Base-by-base conservation (phyloP, 164 flowering plant species). In the Hamamelis virginiana region DNA sequence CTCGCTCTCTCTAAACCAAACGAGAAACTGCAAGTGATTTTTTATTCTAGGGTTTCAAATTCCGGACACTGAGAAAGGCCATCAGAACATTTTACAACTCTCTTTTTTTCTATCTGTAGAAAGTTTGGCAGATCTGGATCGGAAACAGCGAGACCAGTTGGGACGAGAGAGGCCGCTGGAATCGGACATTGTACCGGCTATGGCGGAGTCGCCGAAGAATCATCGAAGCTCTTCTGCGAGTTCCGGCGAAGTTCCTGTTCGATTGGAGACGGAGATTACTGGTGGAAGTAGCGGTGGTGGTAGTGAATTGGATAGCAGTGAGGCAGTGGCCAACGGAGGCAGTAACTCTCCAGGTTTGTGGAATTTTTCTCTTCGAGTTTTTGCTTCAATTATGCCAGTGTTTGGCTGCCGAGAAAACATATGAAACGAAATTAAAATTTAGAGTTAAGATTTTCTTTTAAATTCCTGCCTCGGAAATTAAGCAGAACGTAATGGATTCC, bases 271-370 rank as follows among this genome's bases (percentile, higher is more conserved):
- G 57, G 80, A 72, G 58, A 65, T 45, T 16, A 64, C 48, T 44
- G 71, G n/a, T 26, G 80, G 55, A 44, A 71, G 52, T 45, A 22
- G 76, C 26, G 16, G 18, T 19, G 53, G 16, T 1, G 66, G 55
- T 41, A 22, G 62, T 25, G 75, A 64, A n/a, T 16, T 68, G 65
- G 64, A 74, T 48, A 48, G 43, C 44, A 58, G 69, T 58, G 72
- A 55, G 70, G 77, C 68, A 19, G 47, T 66, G 15, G 60, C 65
- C 55, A 74, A 68, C 63, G 83, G 78, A 65, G 76, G 58, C 27
- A 14, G 78, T 14, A 61, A 60, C 10, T 55, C 75, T 64, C 75
- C 83, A 69, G 84, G 85, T 84, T 60, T 18, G 75, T 74, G 3
- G 25, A 19, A 9, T 48, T 72, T 45, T 48, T n/a, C n/a, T n/a